phyloP scores from a whole-genome alignment of 2,329 filamentous ascomycete species.

The Diplodia sapinea region DNA sequence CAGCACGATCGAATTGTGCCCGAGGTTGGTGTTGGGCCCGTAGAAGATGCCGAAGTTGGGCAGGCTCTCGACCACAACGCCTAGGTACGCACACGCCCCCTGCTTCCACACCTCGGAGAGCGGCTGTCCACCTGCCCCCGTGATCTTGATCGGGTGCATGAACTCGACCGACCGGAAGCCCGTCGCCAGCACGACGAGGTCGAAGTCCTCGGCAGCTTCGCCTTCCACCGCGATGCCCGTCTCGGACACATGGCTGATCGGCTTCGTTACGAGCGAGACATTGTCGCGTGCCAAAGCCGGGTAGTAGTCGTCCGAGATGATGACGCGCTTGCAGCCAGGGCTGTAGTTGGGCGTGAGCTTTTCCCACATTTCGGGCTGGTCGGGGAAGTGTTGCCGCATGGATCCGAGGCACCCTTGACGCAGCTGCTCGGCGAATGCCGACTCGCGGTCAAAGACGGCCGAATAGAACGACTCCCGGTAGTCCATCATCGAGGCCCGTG shows the following conservation, averaged over 20 bases:
- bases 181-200: constrained; percentile 64
- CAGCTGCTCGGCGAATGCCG: constrained; percentile 50
- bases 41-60: constrained; percentile 65
- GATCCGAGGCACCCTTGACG: constrained; percentile 45
- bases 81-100: constrained; percentile 56
- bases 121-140: constrained; percentile 51
- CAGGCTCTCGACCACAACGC: constrained; percentile 58
- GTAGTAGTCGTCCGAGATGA: constrained; percentile 63
- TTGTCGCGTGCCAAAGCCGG: constrained; percentile 56
- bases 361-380: constrained; percentile 58
- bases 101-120: constrained; percentile 61
- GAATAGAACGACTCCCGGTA: constrained; percentile 58
- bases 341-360: constrained; percentile 61
- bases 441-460: constrained; percentile 51
- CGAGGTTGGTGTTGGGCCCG: constrained; percentile 62
- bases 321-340: constrained; percentile 61
- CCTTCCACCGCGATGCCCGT: constrained; percentile 55
- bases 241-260: constrained; percentile 55
- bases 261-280: constrained; percentile 58
- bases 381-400: constrained; percentile 56
- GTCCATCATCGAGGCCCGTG: constrained; percentile 61
- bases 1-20: constrained; percentile 64
- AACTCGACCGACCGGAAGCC: constrained; percentile 66
- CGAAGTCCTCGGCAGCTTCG: constrained; percentile 54
- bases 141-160: constrained; percentile 62